A percentile compares a stretch with the other conserved stretches of the same genome.
These are phyloP conservation scores for Torrubiella hemipterigena DNA, from an alignment of 2,329 filamentous ascomycete genomes.

Conservation along the genomic window DNA sequence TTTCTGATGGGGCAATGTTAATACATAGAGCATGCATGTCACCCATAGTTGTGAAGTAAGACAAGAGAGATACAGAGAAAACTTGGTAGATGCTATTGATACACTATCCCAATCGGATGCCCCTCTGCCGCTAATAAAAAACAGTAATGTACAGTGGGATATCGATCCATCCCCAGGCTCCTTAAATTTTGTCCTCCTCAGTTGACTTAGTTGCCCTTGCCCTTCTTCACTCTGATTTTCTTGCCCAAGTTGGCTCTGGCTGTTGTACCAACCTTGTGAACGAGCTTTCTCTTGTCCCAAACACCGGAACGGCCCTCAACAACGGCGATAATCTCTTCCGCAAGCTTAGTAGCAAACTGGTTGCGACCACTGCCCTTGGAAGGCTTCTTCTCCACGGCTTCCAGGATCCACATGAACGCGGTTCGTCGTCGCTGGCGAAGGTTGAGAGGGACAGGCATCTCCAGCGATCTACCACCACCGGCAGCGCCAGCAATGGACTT, in stretches of 20 bases:
- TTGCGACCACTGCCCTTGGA: slow-evolving; percentile 58
- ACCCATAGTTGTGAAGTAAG: too few relatives aligned
- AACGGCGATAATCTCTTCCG: slow-evolving; percentile 76
- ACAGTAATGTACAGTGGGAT: slow-evolving; percentile 3
- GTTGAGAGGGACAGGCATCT: slow-evolving; percentile 67
- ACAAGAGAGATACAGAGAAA: too few relatives aligned
- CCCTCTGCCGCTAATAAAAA: slow-evolving; percentile 3
- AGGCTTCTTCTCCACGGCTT: slow-evolving; percentile 67
- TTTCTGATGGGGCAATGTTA: too few relatives aligned
- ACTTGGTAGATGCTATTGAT: too few relatives aligned
- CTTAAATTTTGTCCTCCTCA: background rate
- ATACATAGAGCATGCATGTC: too few relatives aligned
- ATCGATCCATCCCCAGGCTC: background rate
- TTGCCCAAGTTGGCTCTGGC: slow-evolving; percentile 60
- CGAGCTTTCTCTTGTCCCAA: slow-evolving; percentile 67
- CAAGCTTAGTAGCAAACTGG: slow-evolving; percentile 66
- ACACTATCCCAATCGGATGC: too few relatives aligned
- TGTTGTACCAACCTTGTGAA: slow-evolving; percentile 73
- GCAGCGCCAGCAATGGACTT: slow-evolving; percentile 63
- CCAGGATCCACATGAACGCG: slow-evolving; percentile 83
- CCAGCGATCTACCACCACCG: slow-evolving; percentile 75
- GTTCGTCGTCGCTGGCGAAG: slow-evolving; percentile 63
- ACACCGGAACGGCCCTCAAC: slow-evolving; percentile 73
- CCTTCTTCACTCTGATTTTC: slow-evolving; percentile 23
- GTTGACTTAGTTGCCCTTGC: slow-evolving; percentile 16